Conservation (phyloP, 768 basidiomycete genomes). For the Infundibulicybe gibba region DNA sequence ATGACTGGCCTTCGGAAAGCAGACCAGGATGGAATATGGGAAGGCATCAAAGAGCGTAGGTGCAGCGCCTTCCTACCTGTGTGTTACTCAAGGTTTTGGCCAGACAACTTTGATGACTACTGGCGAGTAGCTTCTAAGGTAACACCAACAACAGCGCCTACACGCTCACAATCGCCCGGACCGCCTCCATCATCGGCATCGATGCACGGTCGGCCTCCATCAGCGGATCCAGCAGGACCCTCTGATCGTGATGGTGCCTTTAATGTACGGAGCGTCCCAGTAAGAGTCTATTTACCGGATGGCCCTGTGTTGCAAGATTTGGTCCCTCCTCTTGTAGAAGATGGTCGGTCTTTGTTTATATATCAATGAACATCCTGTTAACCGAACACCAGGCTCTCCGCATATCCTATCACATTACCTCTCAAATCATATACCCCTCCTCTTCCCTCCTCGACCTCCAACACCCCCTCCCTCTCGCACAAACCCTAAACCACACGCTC, state of each 20-base stretch:
- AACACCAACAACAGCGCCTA: slow-evolving; percentile 72
- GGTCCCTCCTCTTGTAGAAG: slow-evolving; percentile 72
- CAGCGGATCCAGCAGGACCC: slow-evolving; percentile 52
- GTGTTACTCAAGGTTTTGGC: background rate
- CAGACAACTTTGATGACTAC: slow-evolving; percentile 95
- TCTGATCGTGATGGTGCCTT: slow-evolving; percentile 81
- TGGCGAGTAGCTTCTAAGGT: slow-evolving; percentile 94
- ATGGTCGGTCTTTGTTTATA: slow-evolving; percentile 50
- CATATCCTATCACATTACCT: slow-evolving; percentile 71
- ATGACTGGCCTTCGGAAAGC: slow-evolving; percentile 87
- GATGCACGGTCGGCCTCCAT: slow-evolving; percentile 59
- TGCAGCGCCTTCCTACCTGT: slow-evolving; percentile 7
- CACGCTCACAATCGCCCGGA: slow-evolving; percentile 48
- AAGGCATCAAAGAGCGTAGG: slow-evolving; percentile 92
- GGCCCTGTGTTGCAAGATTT: slow-evolving; percentile 91
- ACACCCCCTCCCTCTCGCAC: slow-evolving; percentile 38
- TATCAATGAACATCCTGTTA: background rate
- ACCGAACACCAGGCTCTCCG: slow-evolving; percentile 49
- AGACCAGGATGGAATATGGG: slow-evolving; percentile 97
- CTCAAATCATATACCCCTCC: slow-evolving; percentile 68
- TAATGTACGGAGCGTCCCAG: slow-evolving; percentile 82
- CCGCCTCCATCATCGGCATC: slow-evolving; percentile 52
- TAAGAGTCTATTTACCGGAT: slow-evolving; percentile 85
- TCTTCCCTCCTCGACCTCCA: slow-evolving; percentile 61
- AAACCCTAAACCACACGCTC: slow-evolving; percentile 32